Conservation (phyloP, 1,139 yeast species). For the Suhomyces bribrorum region DNA sequence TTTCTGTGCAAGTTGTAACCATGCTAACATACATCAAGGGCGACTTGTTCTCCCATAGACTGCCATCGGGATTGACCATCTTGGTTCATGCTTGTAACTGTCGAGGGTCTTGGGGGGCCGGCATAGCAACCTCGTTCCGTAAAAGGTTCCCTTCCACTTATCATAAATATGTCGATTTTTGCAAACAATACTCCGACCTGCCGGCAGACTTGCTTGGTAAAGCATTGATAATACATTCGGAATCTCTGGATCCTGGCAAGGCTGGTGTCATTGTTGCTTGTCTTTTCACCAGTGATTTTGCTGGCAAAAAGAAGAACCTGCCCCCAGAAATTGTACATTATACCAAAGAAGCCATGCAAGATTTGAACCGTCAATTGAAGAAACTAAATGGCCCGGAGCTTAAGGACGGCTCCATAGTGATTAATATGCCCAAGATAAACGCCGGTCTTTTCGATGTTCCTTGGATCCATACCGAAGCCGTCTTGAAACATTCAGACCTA, state of each 20-base stretch:
- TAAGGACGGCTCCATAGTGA: conserved; percentile 21
- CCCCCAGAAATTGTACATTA: conserved; percentile 44
- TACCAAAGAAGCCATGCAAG: conserved; percentile 50
- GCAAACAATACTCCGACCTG: conserved; percentile 32
- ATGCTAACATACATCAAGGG: conserved; percentile 57
- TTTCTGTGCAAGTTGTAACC: no score
- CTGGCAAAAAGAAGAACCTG: conserved; percentile 25
- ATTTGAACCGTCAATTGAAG: conserved; percentile 43
- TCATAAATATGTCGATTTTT: conserved; percentile 47
- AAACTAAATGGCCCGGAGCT: conserved; percentile 18
- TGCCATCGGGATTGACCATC: conserved; percentile 32
- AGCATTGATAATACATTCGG: conserved; percentile 47
- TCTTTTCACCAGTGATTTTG: conserved; percentile 63
- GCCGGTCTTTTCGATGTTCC: conserved; percentile 81
- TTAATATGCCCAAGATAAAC: conserved; percentile 76
- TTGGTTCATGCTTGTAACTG: conserved; percentile 81
- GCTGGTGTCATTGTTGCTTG: conserved; percentile 52
- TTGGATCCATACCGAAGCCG: conserved; percentile 66
- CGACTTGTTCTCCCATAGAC: conserved; percentile 51
- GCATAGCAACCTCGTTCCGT: conserved; percentile 62
- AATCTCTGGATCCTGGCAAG: conserved; percentile 29
- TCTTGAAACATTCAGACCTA: conserved; percentile 31
- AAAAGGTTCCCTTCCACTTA: conserved; percentile 53
- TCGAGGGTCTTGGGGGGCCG: conserved; percentile 83
- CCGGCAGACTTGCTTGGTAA: conserved; percentile 52